Percentiles rank a stretch among this genome's conserved stretches.
Conservation (phyloP, 2,329 filamentous ascomycete species). For the Ceratocystis variospora region DNA sequence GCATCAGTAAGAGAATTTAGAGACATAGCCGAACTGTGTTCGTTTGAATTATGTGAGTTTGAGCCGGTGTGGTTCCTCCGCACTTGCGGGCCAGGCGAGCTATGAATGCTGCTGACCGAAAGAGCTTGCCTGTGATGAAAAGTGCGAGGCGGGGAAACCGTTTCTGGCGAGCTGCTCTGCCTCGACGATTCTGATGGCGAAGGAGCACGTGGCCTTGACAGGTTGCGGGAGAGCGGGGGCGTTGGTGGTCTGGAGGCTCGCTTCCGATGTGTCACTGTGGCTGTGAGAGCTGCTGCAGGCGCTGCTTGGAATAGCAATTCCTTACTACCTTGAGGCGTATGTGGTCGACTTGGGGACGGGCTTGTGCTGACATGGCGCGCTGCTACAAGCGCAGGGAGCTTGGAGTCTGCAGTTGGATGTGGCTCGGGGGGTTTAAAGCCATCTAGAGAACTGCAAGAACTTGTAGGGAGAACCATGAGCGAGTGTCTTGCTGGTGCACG, state of each 20-base stretch:
- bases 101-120: conserved; percentile 12
- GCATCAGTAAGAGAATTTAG: conserved; percentile 57
- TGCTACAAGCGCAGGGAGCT: conserved; percentile 4
- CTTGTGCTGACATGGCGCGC: conserved; percentile 10
- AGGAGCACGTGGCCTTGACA: not conserved
- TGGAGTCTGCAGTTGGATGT: not conserved
- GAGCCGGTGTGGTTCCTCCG: conserved; percentile 11
- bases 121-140: conserved; percentile 23
- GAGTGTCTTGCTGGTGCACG: not conserved
- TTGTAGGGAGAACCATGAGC: not conserved
- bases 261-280: conserved; percentile 3
- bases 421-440: not conserved
- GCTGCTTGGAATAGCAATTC: conserved; percentile 1
- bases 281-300: not conserved
- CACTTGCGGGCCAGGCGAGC: conserved; percentile 18
- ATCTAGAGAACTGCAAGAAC: not conserved
- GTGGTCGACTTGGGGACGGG: conserved; percentile 14
- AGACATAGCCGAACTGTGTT: conserved; percentile 28
- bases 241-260: conserved; percentile 18
- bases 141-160: conserved; percentile 23
- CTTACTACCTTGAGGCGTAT: conserved; percentile 2
- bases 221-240: conserved; percentile 17
- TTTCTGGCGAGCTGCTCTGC: conserved; percentile 12
- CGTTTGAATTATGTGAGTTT: not conserved
- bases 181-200: conserved; percentile 27